Base-by-base conservation (phyloP, 495 filamentous ascomycete genomes). In the Daldinia loculata region DNA sequence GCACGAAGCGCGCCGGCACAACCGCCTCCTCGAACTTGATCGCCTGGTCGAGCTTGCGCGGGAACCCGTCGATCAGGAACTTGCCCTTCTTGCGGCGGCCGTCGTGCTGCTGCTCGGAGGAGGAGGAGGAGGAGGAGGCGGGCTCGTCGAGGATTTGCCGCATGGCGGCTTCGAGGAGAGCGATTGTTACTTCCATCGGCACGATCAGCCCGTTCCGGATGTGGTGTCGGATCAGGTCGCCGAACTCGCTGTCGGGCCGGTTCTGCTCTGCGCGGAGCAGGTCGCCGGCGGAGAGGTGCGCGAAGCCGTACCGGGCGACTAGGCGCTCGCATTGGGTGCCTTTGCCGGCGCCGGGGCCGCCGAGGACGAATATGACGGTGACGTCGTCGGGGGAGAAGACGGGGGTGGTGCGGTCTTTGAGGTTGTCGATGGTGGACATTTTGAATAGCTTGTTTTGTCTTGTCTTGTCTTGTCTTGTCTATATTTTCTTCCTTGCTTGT, bases 161-260 rank as follows among this genome's bases (percentile, higher is more conserved):
- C 92, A 99, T 98, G 7, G 94, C 92, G 77, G 97, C 94, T 79
- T 97, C 95, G 3, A 99, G 87, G 15, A 99, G 79, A 29, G 91
- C 89, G 39, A 99, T 90, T n/a, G 95, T 99, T 22, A 99, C 93
- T 76, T 98, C 95, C 95, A 97, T 97, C 9, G 95, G 95, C 69
- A 99, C 95, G 80, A 99, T 99, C 72, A 88, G 90, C 67, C 95
- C 95, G 77, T 99, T 90, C 39, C 88, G 88, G 85, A 99, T 99
- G 84, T 94, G 93, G 52, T 88, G 83, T 65, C 89, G 89, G 86
- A 99, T 99, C 80, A 98, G 84, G 34, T 90, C 85, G 75, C 95
- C 95, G 80, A 96, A 97, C 77, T 97, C 85, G 70, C 87, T 91
- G 43, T 92, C 93, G 5, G 87, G 84, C 11, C 95, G 90, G 72